Base-by-base conservation (phyloP, 192 early-diverging fungal species). In the Entrophospora sp. region DNA sequence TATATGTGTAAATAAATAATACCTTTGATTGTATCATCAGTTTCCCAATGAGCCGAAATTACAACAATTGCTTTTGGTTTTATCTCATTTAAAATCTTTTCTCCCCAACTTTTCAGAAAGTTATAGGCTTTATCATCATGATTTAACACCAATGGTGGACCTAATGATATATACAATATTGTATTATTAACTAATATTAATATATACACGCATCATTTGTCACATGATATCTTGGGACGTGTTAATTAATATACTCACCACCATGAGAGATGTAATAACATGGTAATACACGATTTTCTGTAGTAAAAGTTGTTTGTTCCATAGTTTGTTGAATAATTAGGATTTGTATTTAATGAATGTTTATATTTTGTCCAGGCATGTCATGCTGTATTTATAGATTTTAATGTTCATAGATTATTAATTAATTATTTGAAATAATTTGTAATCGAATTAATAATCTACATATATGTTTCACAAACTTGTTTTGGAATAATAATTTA, bases 1-100 rank as follows among this genome's bases (percentile, higher is more conserved):
- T 45, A 27, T 66, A 60, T 40, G 59, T 46, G 68, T 69, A 80
- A 64, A 79, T 73, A 56, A 68, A 80, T 10, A 79, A 70, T 5
- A 59, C 72, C 22, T 58, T 68, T 53, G 40, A 71, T 58, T 32
- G 53, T 66, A 1, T 66, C 36, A 2, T 55, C 68, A 14, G 78
- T 81, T 49, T 89, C 80, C 85, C 85, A 89, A 64, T 89, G 87
- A 6, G 77, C 87, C n/a, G 79, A 83, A 31, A 89, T 55, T 16
- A 89, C 72, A 4, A 85, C 75, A 58, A 89, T 80, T 2, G 81
- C 84, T 18, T 72, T 80, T 9, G 87, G 87, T 9, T 73, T 72
- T 13, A 85, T 73, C 27, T 78, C 67, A 9, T 75, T 63, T 38
- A 64, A 37, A 28, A 78, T 60, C 4, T 46, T 44, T 52, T 70